Percentiles rank a stretch among this genome's conserved stretches.
Evolutionary conservation across 1,139 yeast species (phyloP).

Genomic region (Saccharomycopsis phalli): DNA sequence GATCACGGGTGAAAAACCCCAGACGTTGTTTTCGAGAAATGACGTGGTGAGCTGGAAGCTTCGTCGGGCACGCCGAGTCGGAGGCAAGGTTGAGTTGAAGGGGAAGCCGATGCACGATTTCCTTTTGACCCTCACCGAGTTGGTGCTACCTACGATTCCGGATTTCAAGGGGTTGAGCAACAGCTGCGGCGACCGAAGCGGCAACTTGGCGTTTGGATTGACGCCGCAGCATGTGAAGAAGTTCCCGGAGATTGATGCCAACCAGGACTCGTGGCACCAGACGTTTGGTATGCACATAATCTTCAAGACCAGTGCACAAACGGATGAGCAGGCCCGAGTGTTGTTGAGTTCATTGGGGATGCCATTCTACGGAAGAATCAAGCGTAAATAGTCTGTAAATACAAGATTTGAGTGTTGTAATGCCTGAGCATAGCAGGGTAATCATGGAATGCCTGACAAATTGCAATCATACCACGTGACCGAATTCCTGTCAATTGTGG

Average conservation of each 20-base stretch:
- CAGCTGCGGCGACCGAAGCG: conserved; percentile 70
- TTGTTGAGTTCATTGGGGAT: conserved; percentile 76
- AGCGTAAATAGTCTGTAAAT: conserved; percentile 23
- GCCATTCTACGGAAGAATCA: conserved; percentile 58
- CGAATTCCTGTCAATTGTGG: too few relatives aligned
- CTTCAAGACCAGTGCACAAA: conserved; percentile 81
- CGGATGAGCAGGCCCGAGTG: conserved; percentile 86
- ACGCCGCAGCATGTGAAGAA: conserved; percentile 65
- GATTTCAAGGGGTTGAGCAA: conserved; percentile 73
- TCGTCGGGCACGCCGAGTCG: conserved; percentile 85
- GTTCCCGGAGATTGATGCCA: conserved; percentile 91
- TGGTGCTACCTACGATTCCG: conserved; percentile 89
- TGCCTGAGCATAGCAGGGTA: too few relatives aligned
- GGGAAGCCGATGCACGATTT: conserved; percentile 88
- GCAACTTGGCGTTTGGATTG: conserved; percentile 81
- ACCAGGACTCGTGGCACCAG: conserved; percentile 83
- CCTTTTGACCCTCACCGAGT: conserved; percentile 74
- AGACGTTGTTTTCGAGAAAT: conserved; percentile 60
- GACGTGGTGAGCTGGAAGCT: conserved; percentile 84
- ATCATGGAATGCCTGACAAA: too few relatives aligned
- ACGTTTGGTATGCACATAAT: conserved; percentile 83
- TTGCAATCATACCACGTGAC: too few relatives aligned
- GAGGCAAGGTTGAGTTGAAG: conserved; percentile 70
- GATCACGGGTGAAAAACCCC: conserved; percentile 83
- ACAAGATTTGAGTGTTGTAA: too few relatives aligned